Conservation (phyloP, 306 rosid genomes). For the Delonix regia region DNA sequence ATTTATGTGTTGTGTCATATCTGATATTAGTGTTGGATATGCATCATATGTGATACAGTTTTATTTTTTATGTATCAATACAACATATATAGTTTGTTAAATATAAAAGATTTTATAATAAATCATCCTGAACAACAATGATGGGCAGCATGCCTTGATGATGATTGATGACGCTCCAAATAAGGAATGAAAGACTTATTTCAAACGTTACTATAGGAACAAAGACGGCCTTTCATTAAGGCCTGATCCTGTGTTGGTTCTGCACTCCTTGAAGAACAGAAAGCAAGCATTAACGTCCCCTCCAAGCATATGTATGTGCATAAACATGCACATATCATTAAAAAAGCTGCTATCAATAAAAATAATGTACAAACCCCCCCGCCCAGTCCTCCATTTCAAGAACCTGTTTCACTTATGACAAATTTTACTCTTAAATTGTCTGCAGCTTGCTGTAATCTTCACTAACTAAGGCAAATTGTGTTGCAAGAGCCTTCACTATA, state of each 20-base stretch:
- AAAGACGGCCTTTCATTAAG: too few species aligned
- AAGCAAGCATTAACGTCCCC: too few species aligned
- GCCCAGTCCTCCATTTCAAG: not conserved
- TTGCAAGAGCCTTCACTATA: not conserved
- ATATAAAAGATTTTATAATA: not conserved
- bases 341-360: not conserved
- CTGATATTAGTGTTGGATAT: not conserved
- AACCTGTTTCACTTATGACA: too few species aligned
- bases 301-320: not conserved
- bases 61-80: not conserved
- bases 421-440: too few species aligned
- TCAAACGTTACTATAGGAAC: too few species aligned
- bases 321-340: not conserved
- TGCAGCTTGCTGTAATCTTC: not conserved
- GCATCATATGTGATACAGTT: not conserved
- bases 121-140: not conserved
- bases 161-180: too few species aligned
- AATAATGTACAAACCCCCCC: not conserved
- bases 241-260: not conserved
- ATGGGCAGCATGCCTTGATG: not conserved
- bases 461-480: not conserved
- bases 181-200: too few species aligned
- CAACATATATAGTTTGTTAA: not conserved
- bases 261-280: too few species aligned
- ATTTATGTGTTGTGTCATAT: not conserved